Evolutionary conservation across 2,329 filamentous ascomycete species (phyloP).

Genomic region (Fusarium pseudoanthophilum): DNA sequence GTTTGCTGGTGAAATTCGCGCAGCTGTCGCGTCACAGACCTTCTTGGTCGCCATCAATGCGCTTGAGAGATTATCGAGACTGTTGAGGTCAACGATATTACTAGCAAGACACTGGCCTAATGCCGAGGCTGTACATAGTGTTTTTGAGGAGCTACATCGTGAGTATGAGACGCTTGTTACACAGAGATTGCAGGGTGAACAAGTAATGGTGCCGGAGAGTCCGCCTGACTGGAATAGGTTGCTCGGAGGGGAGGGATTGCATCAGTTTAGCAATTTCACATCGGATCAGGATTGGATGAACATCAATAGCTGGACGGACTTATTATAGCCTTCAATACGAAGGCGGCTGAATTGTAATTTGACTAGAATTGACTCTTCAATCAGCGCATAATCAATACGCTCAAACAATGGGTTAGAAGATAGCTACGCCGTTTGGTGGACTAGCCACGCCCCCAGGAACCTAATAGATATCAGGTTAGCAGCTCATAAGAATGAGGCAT

Average conservation of each 20-base stretch:
- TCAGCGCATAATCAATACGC: too few relatives aligned
- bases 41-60: slow-evolving; percentile 40
- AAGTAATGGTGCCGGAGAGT: slow-evolving; percentile 39
- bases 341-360: too few relatives aligned
- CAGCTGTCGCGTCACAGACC: slow-evolving; percentile 27
- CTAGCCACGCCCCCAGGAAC: slow-evolving; percentile 28
- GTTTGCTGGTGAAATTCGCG: slow-evolving; percentile 39
- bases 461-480: not conserved
- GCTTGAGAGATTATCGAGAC: slow-evolving; percentile 29
- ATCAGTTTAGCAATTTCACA: slow-evolving; percentile 28
- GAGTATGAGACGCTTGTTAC: slow-evolving; percentile 42
- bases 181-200: slow-evolving; percentile 39
- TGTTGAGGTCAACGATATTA: slow-evolving; percentile 29
- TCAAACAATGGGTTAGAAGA: not conserved
- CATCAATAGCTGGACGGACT: slow-evolving; percentile 41
- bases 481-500: too few relatives aligned
- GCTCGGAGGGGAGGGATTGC: slow-evolving; percentile 32
- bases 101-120: slow-evolving; percentile 40
- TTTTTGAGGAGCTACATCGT: slow-evolving; percentile 41
- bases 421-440: slow-evolving; percentile 21
- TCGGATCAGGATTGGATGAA: slow-evolving; percentile 44
- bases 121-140: slow-evolving; percentile 41
- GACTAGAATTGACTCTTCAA: too few relatives aligned
- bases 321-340: slow-evolving; percentile 1
- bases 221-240: slow-evolving; percentile 42